A percentile compares a stretch with the other conserved stretches of the same genome.
These are phyloP conservation scores for Penicillium arizonense DNA, from an alignment of 495 filamentous ascomycete species.

Conservation along the genomic window DNA sequence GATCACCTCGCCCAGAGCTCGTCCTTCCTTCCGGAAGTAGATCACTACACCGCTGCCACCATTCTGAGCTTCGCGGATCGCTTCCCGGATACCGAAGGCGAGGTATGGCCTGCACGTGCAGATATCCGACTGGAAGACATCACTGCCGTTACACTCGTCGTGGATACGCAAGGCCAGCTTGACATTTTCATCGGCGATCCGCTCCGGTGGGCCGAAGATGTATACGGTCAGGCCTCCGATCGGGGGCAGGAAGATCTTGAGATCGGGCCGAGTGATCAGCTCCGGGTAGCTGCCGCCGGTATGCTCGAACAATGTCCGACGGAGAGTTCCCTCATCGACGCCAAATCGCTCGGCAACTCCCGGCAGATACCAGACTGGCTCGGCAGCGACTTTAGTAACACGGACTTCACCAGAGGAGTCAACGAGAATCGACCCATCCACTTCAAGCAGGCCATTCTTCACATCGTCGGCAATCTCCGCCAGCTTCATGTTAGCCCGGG, in stretches of 20 bases:
- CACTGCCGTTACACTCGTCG: constrained; percentile 96
- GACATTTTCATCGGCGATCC: constrained; percentile 85
- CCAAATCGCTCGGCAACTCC: constrained; percentile 94
- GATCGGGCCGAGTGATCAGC: constrained; percentile 87
- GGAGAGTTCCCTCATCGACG: constrained; percentile 85
- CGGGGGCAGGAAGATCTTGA: constrained; percentile 94
- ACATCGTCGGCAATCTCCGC: constrained; percentile 92
- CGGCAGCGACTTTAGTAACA: constrained; percentile 95
- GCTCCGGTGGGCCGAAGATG: constrained; percentile 91
- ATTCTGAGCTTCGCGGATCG: constrained; percentile 92
- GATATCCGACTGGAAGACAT: constrained; percentile 98
- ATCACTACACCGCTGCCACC: constrained; percentile 96
- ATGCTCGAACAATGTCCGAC: constrained; percentile 88
- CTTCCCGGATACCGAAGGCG: constrained; percentile 94
- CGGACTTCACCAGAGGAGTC: constrained; percentile 81
- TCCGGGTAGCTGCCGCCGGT: constrained; percentile 92
- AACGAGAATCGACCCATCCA: constrained; percentile 89
- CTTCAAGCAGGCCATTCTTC: constrained; percentile 68
- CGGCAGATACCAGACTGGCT: constrained; percentile 94
- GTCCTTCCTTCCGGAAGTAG: constrained; percentile 98
- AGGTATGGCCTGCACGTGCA: constrained; percentile 97
- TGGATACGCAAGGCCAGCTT: constrained; percentile 87
- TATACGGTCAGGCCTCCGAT: constrained; percentile 97
- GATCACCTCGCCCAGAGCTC: constrained; percentile 94
- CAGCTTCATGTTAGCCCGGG: constrained; percentile 94